Percentiles rank a stretch among this genome's conserved stretches.
Evolutionary conservation across 164 flowering plant genomes (phyloP).

Genomic region (Magnolia changhungtana): DNA sequence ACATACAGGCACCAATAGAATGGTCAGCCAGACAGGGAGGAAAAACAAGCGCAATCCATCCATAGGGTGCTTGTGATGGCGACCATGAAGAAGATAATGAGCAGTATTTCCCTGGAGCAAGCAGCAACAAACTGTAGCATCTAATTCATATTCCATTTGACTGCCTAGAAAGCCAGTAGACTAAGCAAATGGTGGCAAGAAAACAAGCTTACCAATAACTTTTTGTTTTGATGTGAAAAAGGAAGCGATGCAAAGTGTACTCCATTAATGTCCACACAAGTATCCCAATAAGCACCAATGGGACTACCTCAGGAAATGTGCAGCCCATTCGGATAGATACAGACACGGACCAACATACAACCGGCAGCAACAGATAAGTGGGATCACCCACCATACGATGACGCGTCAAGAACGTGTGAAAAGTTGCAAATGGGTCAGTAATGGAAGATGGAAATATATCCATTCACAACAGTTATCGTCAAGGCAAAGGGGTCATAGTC

Average conservation of each 20-base stretch:
- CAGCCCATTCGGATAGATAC: constrained; percentile 52
- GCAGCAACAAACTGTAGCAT: not conserved
- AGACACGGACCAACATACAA: constrained; percentile 46
- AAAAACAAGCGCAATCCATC: constrained; percentile 88
- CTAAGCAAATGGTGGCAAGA: not conserved
- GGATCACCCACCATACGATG: constrained; percentile 78
- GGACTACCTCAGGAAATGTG: constrained; percentile 37
- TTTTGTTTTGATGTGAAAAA: constrained; percentile 82
- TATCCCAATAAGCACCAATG: constrained; percentile 48
- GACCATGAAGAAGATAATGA: constrained; percentile 96
- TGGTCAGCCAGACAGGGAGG: constrained; percentile 95
- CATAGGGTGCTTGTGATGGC: constrained; percentile 98
- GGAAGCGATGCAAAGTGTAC: constrained; percentile 81
- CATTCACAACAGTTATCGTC: not conserved
- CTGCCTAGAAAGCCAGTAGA: not conserved
- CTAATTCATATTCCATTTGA: not conserved
- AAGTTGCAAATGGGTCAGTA: constrained; percentile 21
- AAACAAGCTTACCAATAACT: constrained; percentile 64
- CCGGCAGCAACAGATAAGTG: constrained; percentile 65
- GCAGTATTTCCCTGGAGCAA: constrained; percentile 65
- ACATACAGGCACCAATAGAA: constrained; percentile 62
- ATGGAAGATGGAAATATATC: not conserved
- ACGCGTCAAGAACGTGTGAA: constrained; percentile 70
- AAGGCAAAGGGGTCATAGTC: not conserved
- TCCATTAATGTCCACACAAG: constrained; percentile 78